phyloP scores from a whole-genome alignment of 768 basidiomycete species.

The Termitomyces sp. region DNA sequence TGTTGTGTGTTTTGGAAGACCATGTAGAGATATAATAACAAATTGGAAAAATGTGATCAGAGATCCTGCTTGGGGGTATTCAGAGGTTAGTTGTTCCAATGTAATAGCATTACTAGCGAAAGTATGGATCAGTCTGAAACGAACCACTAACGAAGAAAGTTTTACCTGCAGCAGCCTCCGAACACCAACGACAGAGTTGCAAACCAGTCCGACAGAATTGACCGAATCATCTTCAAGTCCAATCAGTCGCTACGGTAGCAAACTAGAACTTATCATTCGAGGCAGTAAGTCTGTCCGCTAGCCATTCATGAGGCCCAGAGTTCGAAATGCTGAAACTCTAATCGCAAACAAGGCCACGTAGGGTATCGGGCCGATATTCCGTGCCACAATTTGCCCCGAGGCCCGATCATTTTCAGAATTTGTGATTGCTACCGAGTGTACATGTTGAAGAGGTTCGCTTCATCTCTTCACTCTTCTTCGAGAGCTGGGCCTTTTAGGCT shows the following conservation, averaged over 20 bases:
- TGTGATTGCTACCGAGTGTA: not conserved
- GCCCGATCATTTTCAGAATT: not conserved
- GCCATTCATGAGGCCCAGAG: not conserved
- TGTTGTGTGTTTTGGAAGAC: constrained; percentile 57
- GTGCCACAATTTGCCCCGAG: not conserved
- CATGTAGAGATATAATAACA: constrained; percentile 66
- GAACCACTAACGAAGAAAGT: not conserved
- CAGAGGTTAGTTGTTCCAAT: constrained; percentile 64
- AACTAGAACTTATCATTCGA: not conserved
- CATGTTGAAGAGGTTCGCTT: constrained; percentile 11
- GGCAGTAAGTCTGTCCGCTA: not conserved
- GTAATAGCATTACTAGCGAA: constrained; percentile 70
- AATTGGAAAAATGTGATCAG: constrained; percentile 90
- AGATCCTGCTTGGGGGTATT: constrained; percentile 67
- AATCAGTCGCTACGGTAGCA: not conserved
- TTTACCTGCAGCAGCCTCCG: constrained; percentile 82
- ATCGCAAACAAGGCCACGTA: constrained; percentile 3
- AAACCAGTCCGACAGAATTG: constrained; percentile 40
- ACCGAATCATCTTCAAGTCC: constrained; percentile 4
- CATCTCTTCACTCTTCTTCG: constrained; percentile 2
- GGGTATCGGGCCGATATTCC: not conserved
- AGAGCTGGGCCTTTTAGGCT: constrained; percentile 8
- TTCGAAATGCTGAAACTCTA: not conserved
- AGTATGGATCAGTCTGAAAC: not conserved
- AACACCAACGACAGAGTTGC: constrained; percentile 72